phyloP scores from a whole-genome alignment of 169 alveolate species.

The Perkinsus olseni region DNA sequence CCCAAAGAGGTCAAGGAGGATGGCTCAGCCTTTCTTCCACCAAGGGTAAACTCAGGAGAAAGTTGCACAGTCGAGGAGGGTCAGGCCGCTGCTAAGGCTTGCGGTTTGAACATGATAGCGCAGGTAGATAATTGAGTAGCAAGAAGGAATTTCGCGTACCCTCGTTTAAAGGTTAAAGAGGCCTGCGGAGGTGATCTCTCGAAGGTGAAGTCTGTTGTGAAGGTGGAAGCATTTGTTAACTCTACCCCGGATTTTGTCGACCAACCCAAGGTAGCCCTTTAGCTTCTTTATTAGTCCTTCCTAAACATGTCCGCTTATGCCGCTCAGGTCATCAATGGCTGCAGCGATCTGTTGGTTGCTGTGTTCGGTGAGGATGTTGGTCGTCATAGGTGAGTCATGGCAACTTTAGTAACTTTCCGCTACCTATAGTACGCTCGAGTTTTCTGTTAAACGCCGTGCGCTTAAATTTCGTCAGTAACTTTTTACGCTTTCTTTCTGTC shows the following conservation, averaged over 20 bases:
- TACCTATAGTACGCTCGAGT: no score
- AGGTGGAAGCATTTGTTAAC: conserved; percentile 6
- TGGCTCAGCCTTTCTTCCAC: not conserved
- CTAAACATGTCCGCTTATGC: no score
- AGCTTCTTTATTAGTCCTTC: not conserved
- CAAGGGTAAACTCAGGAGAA: not conserved
- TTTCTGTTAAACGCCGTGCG: no score
- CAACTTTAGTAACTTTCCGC: not conserved
- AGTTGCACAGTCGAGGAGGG: not conserved
- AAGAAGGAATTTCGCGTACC: no score
- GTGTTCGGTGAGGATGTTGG: conserved; percentile 2
- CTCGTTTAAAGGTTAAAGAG: not conserved
- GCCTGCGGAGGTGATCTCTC: not conserved
- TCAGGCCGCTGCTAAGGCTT: not conserved
- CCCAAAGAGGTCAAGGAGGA: not conserved
- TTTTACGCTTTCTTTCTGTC: not conserved
- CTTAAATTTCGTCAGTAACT: not conserved
- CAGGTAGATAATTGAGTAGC: no score
- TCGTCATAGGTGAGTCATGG: not conserved
- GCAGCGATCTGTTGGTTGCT: not conserved
- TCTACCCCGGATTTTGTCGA: not conserved
- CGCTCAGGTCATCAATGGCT: not conserved
- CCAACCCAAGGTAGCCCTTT: not conserved
- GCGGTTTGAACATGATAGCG: not conserved
- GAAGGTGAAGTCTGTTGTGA: not conserved